These are phyloP conservation scores for Litchi chinensis DNA, from an alignment of 345 rosid genomes.

Conservation along the genomic window DNA sequence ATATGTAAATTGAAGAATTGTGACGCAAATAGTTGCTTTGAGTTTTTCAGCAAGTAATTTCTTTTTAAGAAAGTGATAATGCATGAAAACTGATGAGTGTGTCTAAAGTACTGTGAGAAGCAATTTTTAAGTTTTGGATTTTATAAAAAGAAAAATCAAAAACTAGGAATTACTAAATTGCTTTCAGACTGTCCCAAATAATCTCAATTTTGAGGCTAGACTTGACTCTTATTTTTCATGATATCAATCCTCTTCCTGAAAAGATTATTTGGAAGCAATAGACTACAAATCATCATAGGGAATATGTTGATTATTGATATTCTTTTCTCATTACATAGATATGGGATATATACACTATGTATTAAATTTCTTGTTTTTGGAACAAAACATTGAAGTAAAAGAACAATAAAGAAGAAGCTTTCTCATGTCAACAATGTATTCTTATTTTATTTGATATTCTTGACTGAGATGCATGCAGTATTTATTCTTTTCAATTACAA, in stretches of 20 bases:
- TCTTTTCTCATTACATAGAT: background rate
- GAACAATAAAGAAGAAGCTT: background rate
- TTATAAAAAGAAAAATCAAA: too few species aligned
- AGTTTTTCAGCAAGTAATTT: background rate
- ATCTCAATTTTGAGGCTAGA: background rate
- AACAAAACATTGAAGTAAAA: background rate
- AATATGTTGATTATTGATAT: background rate
- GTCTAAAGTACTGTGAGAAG: background rate
- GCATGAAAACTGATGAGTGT: background rate
- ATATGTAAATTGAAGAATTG: background rate
- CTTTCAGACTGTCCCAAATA: background rate
- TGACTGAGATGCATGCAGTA: constrained; percentile 20
- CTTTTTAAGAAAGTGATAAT: too few species aligned
- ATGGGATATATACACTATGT: background rate
- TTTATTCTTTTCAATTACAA: constrained; percentile 4
- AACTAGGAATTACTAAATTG: background rate
- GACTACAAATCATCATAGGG: background rate
- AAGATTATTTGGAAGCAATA: background rate
- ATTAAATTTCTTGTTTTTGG: background rate
- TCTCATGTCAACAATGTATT: background rate
- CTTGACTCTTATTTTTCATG: background rate
- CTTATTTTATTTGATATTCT: constrained; percentile 12
- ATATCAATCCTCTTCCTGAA: background rate
- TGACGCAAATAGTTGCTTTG: background rate
- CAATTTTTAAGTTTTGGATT: background rate